Conservation (phyloP, 139 green algal genomes). For the Trebouxia sp. region DNA sequence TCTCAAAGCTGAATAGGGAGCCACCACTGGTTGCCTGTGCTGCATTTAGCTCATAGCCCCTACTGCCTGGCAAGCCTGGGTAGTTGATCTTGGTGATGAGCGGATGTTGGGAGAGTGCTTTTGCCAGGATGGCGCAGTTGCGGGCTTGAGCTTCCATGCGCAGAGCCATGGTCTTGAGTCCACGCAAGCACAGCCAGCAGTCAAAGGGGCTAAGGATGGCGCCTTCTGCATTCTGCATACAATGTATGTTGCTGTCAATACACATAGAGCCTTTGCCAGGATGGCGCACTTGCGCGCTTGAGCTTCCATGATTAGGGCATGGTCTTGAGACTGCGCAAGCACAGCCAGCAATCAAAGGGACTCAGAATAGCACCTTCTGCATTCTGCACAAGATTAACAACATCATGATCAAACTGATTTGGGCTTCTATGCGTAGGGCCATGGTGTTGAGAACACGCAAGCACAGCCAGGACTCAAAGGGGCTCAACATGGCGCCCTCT, state of each 20-base stretch:
- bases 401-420: constrained; percentile 63
- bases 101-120: constrained; percentile 83
- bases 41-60: constrained; percentile 62
- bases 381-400: constrained; percentile 82
- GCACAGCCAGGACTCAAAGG: constrained; percentile 97
- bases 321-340: constrained; percentile 93
- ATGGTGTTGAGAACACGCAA: constrained; percentile 97
- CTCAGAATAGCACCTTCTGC: constrained; percentile 85
- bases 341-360: constrained; percentile 98
- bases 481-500: constrained; percentile 65
- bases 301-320: constrained; percentile 95
- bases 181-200: constrained; percentile 94
- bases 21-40: constrained; percentile 62
- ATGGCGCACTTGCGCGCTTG: constrained; percentile 68
- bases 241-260: too few relatives aligned
- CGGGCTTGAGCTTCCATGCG: constrained; percentile 84
- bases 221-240: constrained; percentile 89
- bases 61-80: constrained; percentile 65
- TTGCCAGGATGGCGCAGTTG: constrained; percentile 75
- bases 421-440: constrained; percentile 90
- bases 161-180: constrained; percentile 97
- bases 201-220: constrained; percentile 89
- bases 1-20: constrained; percentile 86
- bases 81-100: constrained; percentile 90
- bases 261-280: constrained; percentile 88